Percentiles rank a stretch among this genome's conserved stretches.
These are phyloP conservation scores for Simmondsia chinensis DNA, from an alignment of 148 eudicot species.

Conservation along the genomic window DNA sequence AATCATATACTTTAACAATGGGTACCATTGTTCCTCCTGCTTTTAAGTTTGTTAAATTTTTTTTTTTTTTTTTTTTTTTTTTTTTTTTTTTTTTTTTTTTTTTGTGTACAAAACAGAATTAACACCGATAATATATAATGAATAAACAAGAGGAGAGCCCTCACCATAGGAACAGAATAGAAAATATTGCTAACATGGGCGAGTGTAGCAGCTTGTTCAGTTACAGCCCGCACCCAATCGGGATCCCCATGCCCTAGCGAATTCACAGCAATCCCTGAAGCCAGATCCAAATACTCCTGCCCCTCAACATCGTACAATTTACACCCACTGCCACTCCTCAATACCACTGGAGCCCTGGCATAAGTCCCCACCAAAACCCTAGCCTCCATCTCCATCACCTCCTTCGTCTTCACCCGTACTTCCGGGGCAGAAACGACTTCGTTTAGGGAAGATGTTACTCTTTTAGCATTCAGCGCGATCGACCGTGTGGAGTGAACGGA, in stretches of 20 bases:
- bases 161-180: constrained; percentile 67
- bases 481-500: background rate
- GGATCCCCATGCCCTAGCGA: constrained; percentile 81
- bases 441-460: constrained; percentile 18
- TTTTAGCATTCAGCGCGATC: background rate
- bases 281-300: constrained; percentile 70
- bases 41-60: too few relatives aligned
- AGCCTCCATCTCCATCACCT: constrained; percentile 53
- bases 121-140: background rate
- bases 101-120: background rate
- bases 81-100: too few relatives aligned
- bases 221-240: constrained; percentile 63
- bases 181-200: constrained; percentile 79
- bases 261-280: constrained; percentile 87
- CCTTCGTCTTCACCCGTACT: constrained; percentile 14
- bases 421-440: constrained; percentile 19
- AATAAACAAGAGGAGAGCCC: background rate
- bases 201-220: constrained; percentile 37
- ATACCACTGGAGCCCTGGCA: constrained; percentile 56
- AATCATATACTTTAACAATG: too few relatives aligned
- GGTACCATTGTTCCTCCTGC: too few relatives aligned
- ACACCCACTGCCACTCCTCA: constrained; percentile 74
- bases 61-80: too few relatives aligned
- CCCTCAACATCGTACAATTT: constrained; percentile 74
- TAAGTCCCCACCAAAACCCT: constrained; percentile 65